Evolutionary conservation across 75 land plant genomes (phyloP).

Genomic region (Azolla pinnata): DNA sequence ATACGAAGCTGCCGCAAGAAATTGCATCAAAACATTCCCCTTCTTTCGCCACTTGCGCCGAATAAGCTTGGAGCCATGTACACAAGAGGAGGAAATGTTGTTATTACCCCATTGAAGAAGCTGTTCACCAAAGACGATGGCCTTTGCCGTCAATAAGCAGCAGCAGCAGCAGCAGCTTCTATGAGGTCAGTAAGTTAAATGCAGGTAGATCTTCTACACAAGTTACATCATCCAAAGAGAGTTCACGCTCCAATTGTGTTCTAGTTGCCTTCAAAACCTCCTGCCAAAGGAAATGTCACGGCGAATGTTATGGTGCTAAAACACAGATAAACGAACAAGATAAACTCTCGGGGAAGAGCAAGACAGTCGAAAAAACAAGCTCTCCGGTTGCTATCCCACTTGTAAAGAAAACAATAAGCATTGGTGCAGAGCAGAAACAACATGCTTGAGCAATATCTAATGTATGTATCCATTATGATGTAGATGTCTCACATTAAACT

Average conservation of each 20-base stretch:
- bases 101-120: too few species aligned
- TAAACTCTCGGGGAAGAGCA: neutral
- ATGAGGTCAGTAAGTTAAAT: slow-evolving; percentile 39
- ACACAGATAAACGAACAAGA: neutral
- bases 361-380: neutral
- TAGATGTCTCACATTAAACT: slow-evolving; percentile 59
- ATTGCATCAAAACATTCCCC: too few species aligned
- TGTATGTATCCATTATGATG: too few species aligned
- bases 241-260: slow-evolving; percentile 69
- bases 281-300: slow-evolving; percentile 19
- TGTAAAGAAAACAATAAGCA: neutral
- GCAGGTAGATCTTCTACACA: slow-evolving; percentile 69
- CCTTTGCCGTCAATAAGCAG: too few species aligned
- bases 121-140: too few species aligned
- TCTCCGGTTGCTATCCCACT: neutral
- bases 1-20: too few species aligned
- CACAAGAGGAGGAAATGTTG: too few species aligned
- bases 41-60: too few species aligned
- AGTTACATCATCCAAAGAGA: slow-evolving; percentile 51
- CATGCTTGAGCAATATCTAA: too few species aligned
- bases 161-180: too few species aligned
- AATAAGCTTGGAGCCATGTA: too few species aligned
- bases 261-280: slow-evolving; percentile 79
- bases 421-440: slow-evolving; percentile 4
- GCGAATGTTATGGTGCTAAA: neutral